Conservation (phyloP, 352 stramenopile species). For the Pythium sp. region DNA sequence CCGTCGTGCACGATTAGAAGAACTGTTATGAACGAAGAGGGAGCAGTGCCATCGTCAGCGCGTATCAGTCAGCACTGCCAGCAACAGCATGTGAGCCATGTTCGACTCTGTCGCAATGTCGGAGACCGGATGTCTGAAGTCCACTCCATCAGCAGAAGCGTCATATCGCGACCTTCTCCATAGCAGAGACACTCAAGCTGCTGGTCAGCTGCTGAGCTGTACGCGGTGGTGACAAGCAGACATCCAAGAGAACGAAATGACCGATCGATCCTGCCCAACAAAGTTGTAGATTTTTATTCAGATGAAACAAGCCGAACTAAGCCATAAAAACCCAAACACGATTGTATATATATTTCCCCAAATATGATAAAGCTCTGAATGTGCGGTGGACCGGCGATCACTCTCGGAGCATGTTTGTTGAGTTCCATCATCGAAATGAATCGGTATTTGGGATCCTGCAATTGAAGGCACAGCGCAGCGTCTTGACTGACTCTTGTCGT, state of each 20-base stretch:
- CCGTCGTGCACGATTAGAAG: constrained; percentile 7
- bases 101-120: background rate
- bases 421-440: background rate
- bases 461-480: background rate
- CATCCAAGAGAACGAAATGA: background rate
- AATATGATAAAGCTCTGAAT: no score
- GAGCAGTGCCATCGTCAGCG: background rate
- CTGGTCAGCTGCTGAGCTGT: background rate
- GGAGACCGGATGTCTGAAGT: background rate
- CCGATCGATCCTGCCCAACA: no score
- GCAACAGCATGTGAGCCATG: background rate
- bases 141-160: background rate
- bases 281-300: background rate
- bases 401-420: no score
- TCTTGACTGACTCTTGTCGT: background rate
- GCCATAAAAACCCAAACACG: background rate
- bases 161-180: background rate
- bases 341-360: background rate
- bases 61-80: background rate
- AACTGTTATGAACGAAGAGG: background rate
- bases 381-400: no score
- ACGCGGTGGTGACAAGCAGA: background rate
- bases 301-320: background rate
- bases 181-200: background rate
- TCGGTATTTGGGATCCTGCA: background rate